A percentile compares a stretch with the other conserved stretches of the same genome.
Evolutionary conservation across 805 yeast species (phyloP).

Genomic region (Schizosaccharomyces cryophilus): DNA sequence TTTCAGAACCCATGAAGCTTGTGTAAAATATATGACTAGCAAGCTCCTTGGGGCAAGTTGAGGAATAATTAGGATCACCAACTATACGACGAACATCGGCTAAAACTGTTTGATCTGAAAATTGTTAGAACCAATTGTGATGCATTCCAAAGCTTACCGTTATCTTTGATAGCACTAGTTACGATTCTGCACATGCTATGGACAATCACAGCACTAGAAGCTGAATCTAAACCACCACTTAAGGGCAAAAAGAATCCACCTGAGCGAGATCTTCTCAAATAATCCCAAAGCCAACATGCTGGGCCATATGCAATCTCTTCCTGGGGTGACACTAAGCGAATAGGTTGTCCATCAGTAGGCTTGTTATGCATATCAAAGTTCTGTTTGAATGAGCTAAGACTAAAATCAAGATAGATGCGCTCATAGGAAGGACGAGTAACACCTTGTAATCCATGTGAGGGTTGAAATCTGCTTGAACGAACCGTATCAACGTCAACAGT

Average conservation of each 20-base stretch:
- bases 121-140: neutral
- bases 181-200: slow-evolving; percentile 85
- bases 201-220: slow-evolving; percentile 89
- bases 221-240: slow-evolving; percentile 93
- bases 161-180: slow-evolving; percentile 37
- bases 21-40: slow-evolving; percentile 63
- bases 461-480: slow-evolving; percentile 48
- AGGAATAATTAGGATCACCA: slow-evolving; percentile 32
- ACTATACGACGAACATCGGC: slow-evolving; percentile 49
- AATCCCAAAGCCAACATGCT: slow-evolving; percentile 99
- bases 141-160: slow-evolving; percentile 19
- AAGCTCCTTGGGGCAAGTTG: slow-evolving; percentile 50
- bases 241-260: slow-evolving; percentile 84
- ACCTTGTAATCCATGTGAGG: slow-evolving; percentile 58
- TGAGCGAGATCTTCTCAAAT: slow-evolving; percentile 67
- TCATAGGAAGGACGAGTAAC: slow-evolving; percentile 19
- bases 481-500: slow-evolving; percentile 86
- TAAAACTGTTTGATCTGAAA: slow-evolving; percentile 30
- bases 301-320: slow-evolving; percentile 97
- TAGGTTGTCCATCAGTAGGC: slow-evolving; percentile 30
- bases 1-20: slow-evolving; percentile 84
- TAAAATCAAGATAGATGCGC: slow-evolving; percentile 28
- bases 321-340: slow-evolving; percentile 57
- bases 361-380: slow-evolving; percentile 34
- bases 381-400: slow-evolving; percentile 34